phyloP scores from a whole-genome alignment of 2,329 filamentous ascomycete species.

The Kalmusia sp. region DNA sequence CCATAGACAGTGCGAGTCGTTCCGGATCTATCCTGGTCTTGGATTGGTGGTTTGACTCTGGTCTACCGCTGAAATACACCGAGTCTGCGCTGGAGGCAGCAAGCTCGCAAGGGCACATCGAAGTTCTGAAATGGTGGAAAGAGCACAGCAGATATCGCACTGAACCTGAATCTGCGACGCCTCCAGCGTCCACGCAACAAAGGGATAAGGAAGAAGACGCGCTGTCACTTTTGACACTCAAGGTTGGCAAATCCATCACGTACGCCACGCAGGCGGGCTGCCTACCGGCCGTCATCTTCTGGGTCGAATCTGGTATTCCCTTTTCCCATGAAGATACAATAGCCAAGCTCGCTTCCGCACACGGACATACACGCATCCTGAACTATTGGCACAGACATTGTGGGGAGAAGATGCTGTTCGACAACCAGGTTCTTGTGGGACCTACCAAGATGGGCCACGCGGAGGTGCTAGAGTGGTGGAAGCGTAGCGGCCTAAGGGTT shows the following conservation, averaged over 20 bases:
- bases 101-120: slow-evolving; percentile 81
- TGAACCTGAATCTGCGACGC: slow-evolving; percentile 31
- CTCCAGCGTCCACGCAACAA: slow-evolving; percentile 21
- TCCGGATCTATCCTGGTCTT: slow-evolving; percentile 85
- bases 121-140: slow-evolving; percentile 94
- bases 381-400: slow-evolving; percentile 81
- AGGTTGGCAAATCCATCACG: slow-evolving; percentile 84
- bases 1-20: slow-evolving; percentile 85
- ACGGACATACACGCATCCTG: slow-evolving; percentile 83
- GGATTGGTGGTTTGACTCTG: slow-evolving; percentile 89
- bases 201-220: slow-evolving; percentile 17
- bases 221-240: slow-evolving; percentile 61
- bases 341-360: slow-evolving; percentile 81
- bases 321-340: slow-evolving; percentile 82
- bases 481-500: slow-evolving; percentile 75
- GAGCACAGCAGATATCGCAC: slow-evolving; percentile 62
- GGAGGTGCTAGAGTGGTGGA: slow-evolving; percentile 92
- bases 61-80: slow-evolving; percentile 82
- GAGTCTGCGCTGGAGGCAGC: slow-evolving; percentile 88
- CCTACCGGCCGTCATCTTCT: slow-evolving; percentile 81
- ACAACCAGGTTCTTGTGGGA: slow-evolving; percentile 82
- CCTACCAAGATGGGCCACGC: slow-evolving; percentile 88
- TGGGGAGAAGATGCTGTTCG: slow-evolving; percentile 79
- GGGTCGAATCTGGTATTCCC: slow-evolving; percentile 81
- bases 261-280: slow-evolving; percentile 85